Evolutionary conservation across 2,329 filamentous ascomycete genomes (phyloP), one percentile per base, ranked within the genome.

Genomic region (Coleophoma cylindrospora): DNA sequence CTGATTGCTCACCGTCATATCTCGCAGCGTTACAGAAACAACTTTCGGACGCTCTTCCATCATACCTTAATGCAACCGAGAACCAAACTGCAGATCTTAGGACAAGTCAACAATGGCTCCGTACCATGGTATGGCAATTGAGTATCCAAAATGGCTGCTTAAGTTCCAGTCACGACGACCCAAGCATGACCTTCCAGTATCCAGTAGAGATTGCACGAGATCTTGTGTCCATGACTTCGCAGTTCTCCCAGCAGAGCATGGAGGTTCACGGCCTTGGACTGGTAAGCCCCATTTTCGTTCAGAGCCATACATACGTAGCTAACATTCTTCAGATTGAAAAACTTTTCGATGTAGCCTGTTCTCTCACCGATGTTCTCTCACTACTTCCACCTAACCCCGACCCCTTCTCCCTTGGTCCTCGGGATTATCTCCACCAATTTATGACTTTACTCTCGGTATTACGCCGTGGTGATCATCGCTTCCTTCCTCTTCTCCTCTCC

Each of bases 211-310:
- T 87, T 54, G 75, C 83, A 0, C 73, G 77, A 43, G 84, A 89
- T 51, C 57, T 88, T 22, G 70, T 77, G 19, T 76, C 77, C 13
- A 81, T 91, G 68, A 84, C 86, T 4, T 81, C 83, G 14, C 81
- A 86, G 48, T 86, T 94, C 61, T 84, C 86, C 0, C 81, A 81
- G 34, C 77, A 84, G 56, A 83, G 83, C 40, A 84, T 90, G 72
- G 88, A 92, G 55, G 73, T 91, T 3, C 76, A 91, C 56, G 86
- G 85, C 15, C 79, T 88, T 37, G 86, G 86, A 22, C 66, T 95
- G 67, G 86, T 89, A 70, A 66, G 82, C 7, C 12, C 40, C 47
- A 47, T 40, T 17, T 22, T 32, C 48, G 14, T 40, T 17, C 37
- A 19, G 14, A 32, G 4, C 14, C 3, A 32, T 45, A 10, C 3